A percentile compares a stretch with the other conserved stretches of the same genome.
Conservation (phyloP, 371 early-diverging fungal species). For the Apophysomyces variabilis region DNA sequence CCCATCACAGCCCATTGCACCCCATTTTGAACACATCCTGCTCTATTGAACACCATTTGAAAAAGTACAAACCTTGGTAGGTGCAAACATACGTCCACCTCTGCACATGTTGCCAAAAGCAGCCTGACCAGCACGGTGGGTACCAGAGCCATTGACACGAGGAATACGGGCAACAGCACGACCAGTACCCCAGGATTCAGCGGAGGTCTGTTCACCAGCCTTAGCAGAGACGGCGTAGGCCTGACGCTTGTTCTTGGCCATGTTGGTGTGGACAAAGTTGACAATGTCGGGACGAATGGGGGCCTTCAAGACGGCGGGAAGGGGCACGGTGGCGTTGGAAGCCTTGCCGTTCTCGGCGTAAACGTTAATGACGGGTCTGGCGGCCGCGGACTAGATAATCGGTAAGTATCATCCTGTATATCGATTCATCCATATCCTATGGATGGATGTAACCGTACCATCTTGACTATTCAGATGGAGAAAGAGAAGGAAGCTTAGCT, state of each 20-base stretch:
- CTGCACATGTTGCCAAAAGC: conserved; percentile 99
- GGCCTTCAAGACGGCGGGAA: conserved; percentile 98
- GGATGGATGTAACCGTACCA: not conserved
- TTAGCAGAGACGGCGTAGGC: conserved; percentile 97
- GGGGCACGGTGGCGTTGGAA: conserved; percentile 75
- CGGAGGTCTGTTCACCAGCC: conserved; percentile 99
- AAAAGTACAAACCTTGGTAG: conserved; percentile 76
- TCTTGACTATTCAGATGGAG: not conserved
- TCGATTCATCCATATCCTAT: not conserved
- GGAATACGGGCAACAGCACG: conserved; percentile 99
- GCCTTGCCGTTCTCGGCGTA: conserved; percentile 82
- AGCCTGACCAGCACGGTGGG: conserved; percentile 99
- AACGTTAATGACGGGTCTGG: conserved; percentile 93
- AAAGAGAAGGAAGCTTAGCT: not conserved
- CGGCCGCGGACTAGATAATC: conserved; percentile 52
- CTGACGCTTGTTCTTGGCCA: conserved; percentile 99
- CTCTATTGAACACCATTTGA: not conserved
- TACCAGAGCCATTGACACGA: conserved; percentile 99
- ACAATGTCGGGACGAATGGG: conserved; percentile 99
- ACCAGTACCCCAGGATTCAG: conserved; percentile 99
- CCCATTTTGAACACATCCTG: not conserved
- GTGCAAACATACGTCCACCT: conserved; percentile 99
- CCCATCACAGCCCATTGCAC: not conserved
- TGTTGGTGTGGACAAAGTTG: conserved; percentile 95
- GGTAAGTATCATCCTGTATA: not conserved